These are phyloP conservation scores for Phytopythium aichiense DNA, from an alignment of 352 stramenopile genomes.

Conservation along the genomic window DNA sequence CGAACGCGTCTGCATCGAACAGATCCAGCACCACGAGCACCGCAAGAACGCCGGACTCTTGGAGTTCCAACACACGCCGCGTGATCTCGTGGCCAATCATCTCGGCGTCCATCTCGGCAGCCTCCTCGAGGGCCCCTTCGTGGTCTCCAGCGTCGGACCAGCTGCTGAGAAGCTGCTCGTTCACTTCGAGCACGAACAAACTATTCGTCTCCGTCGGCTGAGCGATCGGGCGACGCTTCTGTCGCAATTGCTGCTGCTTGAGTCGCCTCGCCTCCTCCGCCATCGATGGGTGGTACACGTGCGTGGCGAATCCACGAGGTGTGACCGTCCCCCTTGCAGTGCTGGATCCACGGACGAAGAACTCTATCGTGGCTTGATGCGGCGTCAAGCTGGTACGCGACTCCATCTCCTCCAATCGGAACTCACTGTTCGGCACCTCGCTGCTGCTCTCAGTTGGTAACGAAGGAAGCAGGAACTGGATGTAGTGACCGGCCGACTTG, in stretches of 20 bases:
- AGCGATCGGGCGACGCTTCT: slow-evolving; percentile 32
- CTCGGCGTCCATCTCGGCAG: slow-evolving; percentile 24
- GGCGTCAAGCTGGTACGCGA: neutral
- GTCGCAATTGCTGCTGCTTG: slow-evolving; percentile 35
- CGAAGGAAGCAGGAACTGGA: slow-evolving; percentile 52
- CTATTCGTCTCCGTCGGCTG: slow-evolving; percentile 34
- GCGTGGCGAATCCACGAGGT: slow-evolving; percentile 42
- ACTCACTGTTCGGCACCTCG: neutral
- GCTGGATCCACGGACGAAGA: slow-evolving; percentile 38
- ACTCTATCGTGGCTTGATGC: slow-evolving; percentile 22
- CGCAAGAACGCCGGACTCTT: slow-evolving; percentile 50
- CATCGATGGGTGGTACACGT: slow-evolving; percentile 52
- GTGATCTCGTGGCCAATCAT: slow-evolving; percentile 42
- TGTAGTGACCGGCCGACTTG: slow-evolving; percentile 40
- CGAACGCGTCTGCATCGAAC: slow-evolving; percentile 51
- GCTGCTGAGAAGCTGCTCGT: slow-evolving; percentile 21
- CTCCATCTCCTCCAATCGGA: slow-evolving; percentile 4
- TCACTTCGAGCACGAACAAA: slow-evolving; percentile 41
- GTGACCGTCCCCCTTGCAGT: slow-evolving; percentile 15
- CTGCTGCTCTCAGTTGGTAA: slow-evolving; percentile 2
- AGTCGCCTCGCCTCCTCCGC: slow-evolving; percentile 23
- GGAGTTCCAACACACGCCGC: slow-evolving; percentile 45
- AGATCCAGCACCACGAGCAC: slow-evolving; percentile 64
- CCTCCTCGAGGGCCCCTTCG: slow-evolving; percentile 4
- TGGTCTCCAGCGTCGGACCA: slow-evolving; percentile 10